Evolutionary conservation across 805 yeast species (phyloP), one percentile per base, ranked within the genome.

Genomic region (Dipodascus geniculatus): DNA sequence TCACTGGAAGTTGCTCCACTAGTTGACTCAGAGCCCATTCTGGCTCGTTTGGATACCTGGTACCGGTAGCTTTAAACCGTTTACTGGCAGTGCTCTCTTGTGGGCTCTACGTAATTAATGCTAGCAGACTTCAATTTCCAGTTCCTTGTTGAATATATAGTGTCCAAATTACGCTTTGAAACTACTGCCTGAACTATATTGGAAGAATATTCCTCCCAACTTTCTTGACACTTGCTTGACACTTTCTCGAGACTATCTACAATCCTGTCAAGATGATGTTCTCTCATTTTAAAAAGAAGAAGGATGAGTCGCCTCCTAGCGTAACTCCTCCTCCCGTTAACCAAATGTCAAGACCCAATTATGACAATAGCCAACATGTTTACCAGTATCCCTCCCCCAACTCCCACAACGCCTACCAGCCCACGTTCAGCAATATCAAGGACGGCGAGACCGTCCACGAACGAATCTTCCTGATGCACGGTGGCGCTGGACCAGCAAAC

Each of bases 381-480:
- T 38, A 38, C 20, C 44, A 38, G 14, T 38, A 38, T 16, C 11
- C 11, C 6, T n/a, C 44, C 8, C 19, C 17, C 4, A n/a, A 6
- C 14, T 38, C 44, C 6, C 8, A 4, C 20, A 38, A 38, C 19
- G 11, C 44, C 6, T n/a, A 38, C 4, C 8, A 4, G 6, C 63
- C 63, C 19, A 48, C 55, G 19, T 65, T 68, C 60, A 48, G 55
- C 38, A 68, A 68, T 52, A 54, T 68, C 22, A 56, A 62, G 58
- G 58, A 64, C 20, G 55, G 55, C 24, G 57, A 56, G 17, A 51
- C 53, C 14, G 63, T 63, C 23, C 58, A 62, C 48, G 61, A 63
- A 52, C 60, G 74, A 3, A 55, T 70, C 33, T 58, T 68, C 8
- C 56, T 71, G 47, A 60, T 70, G 20, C 73, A 70, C 51, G 74